Percentiles rank a stretch among this genome's conserved stretches.
Evolutionary conservation across 768 basidiomycete genomes (phyloP).

Genomic region (Phlebiopsis flavidoalba): DNA sequence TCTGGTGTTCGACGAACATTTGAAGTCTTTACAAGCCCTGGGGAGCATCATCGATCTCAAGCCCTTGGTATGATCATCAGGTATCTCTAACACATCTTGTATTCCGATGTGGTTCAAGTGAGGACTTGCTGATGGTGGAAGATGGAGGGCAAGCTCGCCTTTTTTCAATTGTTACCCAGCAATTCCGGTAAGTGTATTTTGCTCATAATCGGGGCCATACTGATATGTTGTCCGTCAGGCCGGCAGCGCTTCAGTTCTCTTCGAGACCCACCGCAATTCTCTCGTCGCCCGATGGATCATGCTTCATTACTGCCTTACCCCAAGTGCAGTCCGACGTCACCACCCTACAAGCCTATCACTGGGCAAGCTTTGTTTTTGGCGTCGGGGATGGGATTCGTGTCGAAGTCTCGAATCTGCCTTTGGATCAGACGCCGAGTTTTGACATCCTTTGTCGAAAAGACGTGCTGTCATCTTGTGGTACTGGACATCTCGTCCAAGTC

Average conservation of each 20-base stretch:
- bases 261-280: slow-evolving; percentile 30
- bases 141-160: slow-evolving; percentile 37
- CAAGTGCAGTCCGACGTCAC: slow-evolving; percentile 18
- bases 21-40: slow-evolving; percentile 33
- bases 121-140: slow-evolving; percentile 51
- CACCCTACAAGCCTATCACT: slow-evolving; percentile 42
- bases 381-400: slow-evolving; percentile 40
- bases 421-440: slow-evolving; percentile 21
- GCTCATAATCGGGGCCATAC: background rate
- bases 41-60: slow-evolving; percentile 37
- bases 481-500: slow-evolving; percentile 29
- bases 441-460: slow-evolving; percentile 42
- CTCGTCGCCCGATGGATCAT: slow-evolving; percentile 52
- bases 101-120: slow-evolving; percentile 40
- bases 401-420: slow-evolving; percentile 23
- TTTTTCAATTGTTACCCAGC: slow-evolving; percentile 49
- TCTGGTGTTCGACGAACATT: slow-evolving; percentile 43
- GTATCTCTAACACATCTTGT: slow-evolving; percentile 30
- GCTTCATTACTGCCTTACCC: slow-evolving; percentile 36
- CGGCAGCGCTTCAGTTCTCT: slow-evolving; percentile 37
- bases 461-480: slow-evolving; percentile 37
- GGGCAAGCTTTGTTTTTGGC: slow-evolving; percentile 50
- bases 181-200: slow-evolving; percentile 39
- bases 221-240: slow-evolving; percentile 25
- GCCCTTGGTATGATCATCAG: slow-evolving; percentile 35